phyloP scores from a whole-genome alignment of 495 filamentous ascomycete genomes.

The Xylaria cubensis region DNA sequence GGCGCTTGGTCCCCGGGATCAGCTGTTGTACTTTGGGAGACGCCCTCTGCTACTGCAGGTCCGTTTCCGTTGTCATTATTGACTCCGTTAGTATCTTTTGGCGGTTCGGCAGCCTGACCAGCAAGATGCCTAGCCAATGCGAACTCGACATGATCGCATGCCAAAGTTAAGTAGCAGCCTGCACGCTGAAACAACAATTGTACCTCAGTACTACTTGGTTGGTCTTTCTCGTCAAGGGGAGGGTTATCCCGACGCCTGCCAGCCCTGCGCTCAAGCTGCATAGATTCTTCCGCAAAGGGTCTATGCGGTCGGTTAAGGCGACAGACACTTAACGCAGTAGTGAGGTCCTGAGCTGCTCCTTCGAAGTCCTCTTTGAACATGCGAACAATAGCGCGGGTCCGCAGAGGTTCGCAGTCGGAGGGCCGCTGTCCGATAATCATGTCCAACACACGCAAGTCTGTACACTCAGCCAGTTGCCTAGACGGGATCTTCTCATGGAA shows the following conservation, averaged over 20 bases:
- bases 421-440: slow-evolving; percentile 68
- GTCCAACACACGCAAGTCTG: slow-evolving; percentile 67
- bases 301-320: slow-evolving; percentile 59
- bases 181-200: slow-evolving; percentile 80
- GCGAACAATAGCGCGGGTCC: slow-evolving; percentile 74
- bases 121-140: slow-evolving; percentile 48
- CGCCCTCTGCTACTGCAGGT: slow-evolving; percentile 26
- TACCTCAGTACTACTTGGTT: slow-evolving; percentile 73
- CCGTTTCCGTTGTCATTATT: slow-evolving; percentile 17
- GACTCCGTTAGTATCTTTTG: slow-evolving; percentile 27
- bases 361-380: slow-evolving; percentile 77
- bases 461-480: slow-evolving; percentile 75
- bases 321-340: slow-evolving; percentile 64
- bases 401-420: slow-evolving; percentile 66
- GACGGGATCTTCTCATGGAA: slow-evolving; percentile 88
- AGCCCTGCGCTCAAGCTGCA: slow-evolving; percentile 42
- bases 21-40: slow-evolving; percentile 26
- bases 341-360: slow-evolving; percentile 71
- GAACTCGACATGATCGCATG: slow-evolving; percentile 65
- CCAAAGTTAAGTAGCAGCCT: slow-evolving; percentile 73
- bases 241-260: slow-evolving; percentile 57
- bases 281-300: slow-evolving; percentile 46
- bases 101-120: slow-evolving; percentile 24
- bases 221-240: slow-evolving; percentile 69
- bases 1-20: slow-evolving; percentile 50